Evolutionary conservation across 257 asterid genomes (phyloP).

Genomic region (Scutellaria galericulata): DNA sequence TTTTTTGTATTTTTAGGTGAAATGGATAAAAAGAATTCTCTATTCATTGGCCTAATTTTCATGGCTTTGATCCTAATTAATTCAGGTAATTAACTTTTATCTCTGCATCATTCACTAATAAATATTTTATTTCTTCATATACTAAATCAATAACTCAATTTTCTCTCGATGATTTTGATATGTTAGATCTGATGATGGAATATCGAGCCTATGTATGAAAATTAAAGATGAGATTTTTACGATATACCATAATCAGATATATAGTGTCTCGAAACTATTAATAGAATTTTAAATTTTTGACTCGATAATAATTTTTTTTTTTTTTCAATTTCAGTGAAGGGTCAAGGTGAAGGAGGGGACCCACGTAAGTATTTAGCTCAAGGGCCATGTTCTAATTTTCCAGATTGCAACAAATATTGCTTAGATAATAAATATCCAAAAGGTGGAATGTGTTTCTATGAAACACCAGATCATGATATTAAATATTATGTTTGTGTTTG

Average conservation of each 20-base stretch:
- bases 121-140: not conserved
- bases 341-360: too few relatives aligned
- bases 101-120: not conserved
- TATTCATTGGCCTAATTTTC: constrained; percentile 2
- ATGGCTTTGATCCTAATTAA: not conserved
- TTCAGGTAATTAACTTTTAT: constrained; percentile 1
- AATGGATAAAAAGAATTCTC: not conserved
- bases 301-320: too few relatives aligned
- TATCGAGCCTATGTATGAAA: too few relatives aligned
- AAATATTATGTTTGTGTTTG: not conserved
- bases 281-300: too few relatives aligned
- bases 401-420: not conserved
- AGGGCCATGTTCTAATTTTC: constrained; percentile 1
- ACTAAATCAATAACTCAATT: too few relatives aligned
- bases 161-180: too few relatives aligned
- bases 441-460: constrained; percentile 2
- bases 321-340: too few relatives aligned
- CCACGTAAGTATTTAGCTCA: not conserved
- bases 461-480: not conserved
- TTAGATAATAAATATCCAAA: not conserved
- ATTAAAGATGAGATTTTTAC: too few relatives aligned
- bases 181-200: too few relatives aligned
- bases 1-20: not conserved
- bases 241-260: too few relatives aligned
- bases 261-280: too few relatives aligned